Conservation (phyloP, 108 stramenopile species). For the Hondaea fermentalgiana region DNA sequence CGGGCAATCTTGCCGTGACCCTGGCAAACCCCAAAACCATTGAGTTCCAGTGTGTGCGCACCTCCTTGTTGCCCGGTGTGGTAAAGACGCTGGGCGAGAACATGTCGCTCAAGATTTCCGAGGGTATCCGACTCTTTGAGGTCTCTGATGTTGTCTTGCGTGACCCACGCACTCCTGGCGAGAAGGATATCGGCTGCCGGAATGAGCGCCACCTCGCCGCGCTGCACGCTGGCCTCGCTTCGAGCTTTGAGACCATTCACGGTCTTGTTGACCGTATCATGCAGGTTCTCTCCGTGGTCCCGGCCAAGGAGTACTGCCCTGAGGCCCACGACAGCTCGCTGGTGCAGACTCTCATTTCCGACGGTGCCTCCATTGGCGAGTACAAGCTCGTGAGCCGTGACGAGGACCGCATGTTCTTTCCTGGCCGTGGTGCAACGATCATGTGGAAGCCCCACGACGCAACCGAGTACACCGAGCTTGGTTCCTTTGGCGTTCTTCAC, state of each 20-base stretch:
- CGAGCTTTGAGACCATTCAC: slow-evolving; percentile 97
- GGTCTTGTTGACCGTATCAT: slow-evolving; percentile 93
- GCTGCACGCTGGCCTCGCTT: slow-evolving; percentile 79
- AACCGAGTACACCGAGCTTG: slow-evolving; percentile 48
- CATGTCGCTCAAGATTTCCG: slow-evolving; percentile 56
- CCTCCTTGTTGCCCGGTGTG: slow-evolving; percentile 84
- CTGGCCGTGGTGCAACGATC: slow-evolving; percentile 85
- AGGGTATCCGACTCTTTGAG: slow-evolving; percentile 82
- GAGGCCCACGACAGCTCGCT: background rate
- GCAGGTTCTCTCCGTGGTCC: slow-evolving; percentile 78
- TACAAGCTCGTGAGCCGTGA: slow-evolving; percentile 30
- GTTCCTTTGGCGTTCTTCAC: slow-evolving; percentile 91
- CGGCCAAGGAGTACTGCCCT: background rate
- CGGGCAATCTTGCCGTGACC: slow-evolving; percentile 59
- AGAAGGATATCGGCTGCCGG: slow-evolving; percentile 74
- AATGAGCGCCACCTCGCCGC: slow-evolving; percentile 77
- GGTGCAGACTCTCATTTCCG: background rate
- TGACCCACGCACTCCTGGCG: slow-evolving; percentile 69
- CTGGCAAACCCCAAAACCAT: slow-evolving; percentile 90
- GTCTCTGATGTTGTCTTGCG: slow-evolving; percentile 85
- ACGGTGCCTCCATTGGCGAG: background rate
- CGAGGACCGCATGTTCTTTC: slow-evolving; percentile 73
- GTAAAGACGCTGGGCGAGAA: slow-evolving; percentile 90
- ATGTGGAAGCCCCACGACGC: slow-evolving; percentile 60
- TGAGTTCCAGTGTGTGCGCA: slow-evolving; percentile 93